Percentiles rank a stretch among this genome's conserved stretches.
phyloP scores from a whole-genome alignment of 1,139 yeast species.

The Kurtzmaniella natalensis region DNA sequence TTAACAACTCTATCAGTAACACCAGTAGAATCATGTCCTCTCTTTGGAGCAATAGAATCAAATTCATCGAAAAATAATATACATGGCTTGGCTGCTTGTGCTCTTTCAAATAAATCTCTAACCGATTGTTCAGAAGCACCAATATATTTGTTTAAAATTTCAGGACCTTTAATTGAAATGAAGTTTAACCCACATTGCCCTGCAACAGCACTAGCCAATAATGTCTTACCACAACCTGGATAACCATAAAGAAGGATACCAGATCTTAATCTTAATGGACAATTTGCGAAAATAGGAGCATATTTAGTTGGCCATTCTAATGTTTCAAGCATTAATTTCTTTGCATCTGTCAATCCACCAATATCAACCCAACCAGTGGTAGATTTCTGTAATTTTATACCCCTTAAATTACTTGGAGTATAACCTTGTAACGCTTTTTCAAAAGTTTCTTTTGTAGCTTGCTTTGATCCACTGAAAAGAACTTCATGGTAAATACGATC shows the following conservation, averaged over 20 bases:
- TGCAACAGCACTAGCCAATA: conserved; percentile 90
- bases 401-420: conserved; percentile 79
- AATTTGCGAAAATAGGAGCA: conserved; percentile 86
- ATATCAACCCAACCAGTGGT: conserved; percentile 79
- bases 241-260: conserved; percentile 90
- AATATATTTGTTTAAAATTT: conserved; percentile 88
- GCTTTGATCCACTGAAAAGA: conserved; percentile 27
- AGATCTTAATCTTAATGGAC: conserved; percentile 83
- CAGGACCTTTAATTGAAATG: conserved; percentile 94
- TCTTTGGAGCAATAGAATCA: conserved; percentile 94
- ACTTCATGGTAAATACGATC: conserved; percentile 74
- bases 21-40: conserved; percentile 98
- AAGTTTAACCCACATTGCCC: conserved; percentile 92
- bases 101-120: conserved; percentile 88
- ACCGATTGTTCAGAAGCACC: conserved; percentile 98
- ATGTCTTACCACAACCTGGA: conserved; percentile 97
- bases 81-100: conserved; percentile 93
- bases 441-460: conserved; percentile 35
- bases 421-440: conserved; percentile 59
- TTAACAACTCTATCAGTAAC: conserved; percentile 97
- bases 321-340: conserved; percentile 73
- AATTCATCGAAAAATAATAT: conserved; percentile 92
- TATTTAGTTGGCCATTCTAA: conserved; percentile 96
- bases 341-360: conserved; percentile 82
- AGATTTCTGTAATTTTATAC: conserved; percentile 80